Conservation (phyloP, 2,329 filamentous ascomycete genomes). For the Arachnopeziza araneosa region DNA sequence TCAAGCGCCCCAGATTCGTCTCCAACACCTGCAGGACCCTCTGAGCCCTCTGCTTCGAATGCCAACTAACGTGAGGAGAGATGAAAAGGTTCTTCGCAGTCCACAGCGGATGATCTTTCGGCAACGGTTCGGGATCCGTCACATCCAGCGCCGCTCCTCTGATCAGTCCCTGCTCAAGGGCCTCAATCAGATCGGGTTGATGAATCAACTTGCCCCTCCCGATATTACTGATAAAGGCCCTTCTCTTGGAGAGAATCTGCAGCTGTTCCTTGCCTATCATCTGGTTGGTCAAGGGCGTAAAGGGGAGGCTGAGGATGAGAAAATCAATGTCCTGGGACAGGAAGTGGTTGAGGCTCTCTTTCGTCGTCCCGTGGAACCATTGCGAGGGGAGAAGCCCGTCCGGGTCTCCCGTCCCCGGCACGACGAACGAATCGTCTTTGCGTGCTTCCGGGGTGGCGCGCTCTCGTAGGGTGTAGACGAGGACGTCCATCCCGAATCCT, state of each 20-base stretch:
- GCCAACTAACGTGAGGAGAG: slow-evolving; percentile 46
- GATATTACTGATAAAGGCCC: slow-evolving; percentile 58
- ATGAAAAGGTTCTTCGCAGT: slow-evolving; percentile 54
- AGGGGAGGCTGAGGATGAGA: slow-evolving; percentile 33
- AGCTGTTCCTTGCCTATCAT: slow-evolving; percentile 38
- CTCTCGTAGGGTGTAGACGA: slow-evolving; percentile 59
- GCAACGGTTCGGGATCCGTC: slow-evolving; percentile 62
- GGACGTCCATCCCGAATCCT: slow-evolving; percentile 56
- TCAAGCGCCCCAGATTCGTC: background rate
- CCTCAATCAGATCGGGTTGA: slow-evolving; percentile 50
- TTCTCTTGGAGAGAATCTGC: slow-evolving; percentile 31
- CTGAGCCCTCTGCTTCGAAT: background rate
- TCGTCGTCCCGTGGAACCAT: slow-evolving; percentile 34
- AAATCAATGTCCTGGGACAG: slow-evolving; percentile 33
- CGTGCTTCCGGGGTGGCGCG: slow-evolving; percentile 52
- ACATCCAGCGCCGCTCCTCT: slow-evolving; percentile 62
- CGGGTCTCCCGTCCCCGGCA: slow-evolving; percentile 50
- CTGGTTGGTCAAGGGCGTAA: slow-evolving; percentile 32
- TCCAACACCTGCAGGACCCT: background rate
- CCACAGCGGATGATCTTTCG: slow-evolving; percentile 56
- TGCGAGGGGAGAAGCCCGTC: slow-evolving; percentile 31
- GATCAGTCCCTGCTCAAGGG: slow-evolving; percentile 45
- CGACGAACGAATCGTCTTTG: slow-evolving; percentile 54
- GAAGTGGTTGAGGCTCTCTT: slow-evolving; percentile 30
- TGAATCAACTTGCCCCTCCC: slow-evolving; percentile 57